Conservation (phyloP, 495 filamentous ascomycete genomes). For the Clohesyomyces aquaticus region DNA sequence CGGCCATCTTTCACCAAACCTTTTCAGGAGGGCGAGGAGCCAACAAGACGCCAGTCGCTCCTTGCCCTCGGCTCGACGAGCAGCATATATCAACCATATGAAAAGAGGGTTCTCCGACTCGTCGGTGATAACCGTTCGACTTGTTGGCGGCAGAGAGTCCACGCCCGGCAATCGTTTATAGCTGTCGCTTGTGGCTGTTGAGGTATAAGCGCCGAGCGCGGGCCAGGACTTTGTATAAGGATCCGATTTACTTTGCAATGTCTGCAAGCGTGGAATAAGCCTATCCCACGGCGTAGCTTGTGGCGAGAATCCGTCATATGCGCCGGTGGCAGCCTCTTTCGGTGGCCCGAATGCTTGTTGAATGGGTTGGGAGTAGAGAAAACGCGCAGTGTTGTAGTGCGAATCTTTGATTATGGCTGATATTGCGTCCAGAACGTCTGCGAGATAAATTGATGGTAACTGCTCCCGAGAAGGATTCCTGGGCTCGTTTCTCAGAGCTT, state of each 20-base stretch:
- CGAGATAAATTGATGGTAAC: conserved; percentile 61
- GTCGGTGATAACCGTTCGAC: conserved; percentile 55
- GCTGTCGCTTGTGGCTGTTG: conserved; percentile 18
- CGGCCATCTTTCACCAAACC: conserved; percentile 35
- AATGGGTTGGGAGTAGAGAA: conserved; percentile 78
- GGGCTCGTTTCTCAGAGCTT: conserved; percentile 55
- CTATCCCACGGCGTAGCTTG: conserved; percentile 37
- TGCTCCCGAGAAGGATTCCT: conserved; percentile 42
- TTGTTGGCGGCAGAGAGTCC: conserved; percentile 21
- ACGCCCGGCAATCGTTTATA: conserved; percentile 23
- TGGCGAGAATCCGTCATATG: conserved; percentile 21
- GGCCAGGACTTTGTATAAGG: conserved; percentile 55
- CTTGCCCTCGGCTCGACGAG: conserved; percentile 64
- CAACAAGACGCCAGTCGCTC: conserved; percentile 78
- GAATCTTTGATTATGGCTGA: conserved; percentile 79
- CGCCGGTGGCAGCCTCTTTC: conserved; percentile 10
- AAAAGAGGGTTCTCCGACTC: conserved; percentile 74
- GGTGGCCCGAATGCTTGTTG: conserved; percentile 49
- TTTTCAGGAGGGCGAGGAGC: conserved; percentile 55
- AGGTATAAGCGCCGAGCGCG: conserved; percentile 53
- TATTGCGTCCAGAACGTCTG: conserved; percentile 78
- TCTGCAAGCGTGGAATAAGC: conserved; percentile 45
- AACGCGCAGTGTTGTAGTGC: conserved; percentile 71
- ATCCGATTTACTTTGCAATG: conserved; percentile 41
- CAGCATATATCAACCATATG: conserved; percentile 77